Base-by-base conservation (phyloP, 2,329 filamentous ascomycete genomes). In the Huntiella bhutanensis region DNA sequence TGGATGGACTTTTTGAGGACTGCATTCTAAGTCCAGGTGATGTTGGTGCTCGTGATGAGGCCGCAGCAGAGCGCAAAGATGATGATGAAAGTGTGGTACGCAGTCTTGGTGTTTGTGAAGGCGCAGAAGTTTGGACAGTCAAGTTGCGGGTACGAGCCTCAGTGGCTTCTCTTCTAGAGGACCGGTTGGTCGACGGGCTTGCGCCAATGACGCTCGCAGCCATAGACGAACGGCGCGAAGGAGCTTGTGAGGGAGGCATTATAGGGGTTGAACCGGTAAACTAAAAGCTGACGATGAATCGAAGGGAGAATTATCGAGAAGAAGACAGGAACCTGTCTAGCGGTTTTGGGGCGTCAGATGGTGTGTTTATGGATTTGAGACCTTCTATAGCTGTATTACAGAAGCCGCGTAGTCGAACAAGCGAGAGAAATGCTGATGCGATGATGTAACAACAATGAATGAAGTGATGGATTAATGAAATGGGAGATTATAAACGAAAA, bases 1-100 rank as follows among this genome's bases (percentile, higher is more conserved):
- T 10, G 49, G 55, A 57, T 45, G 54, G 68, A 62, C 57, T 69
- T 56, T 56, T 65, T 54, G 59, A 66, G 51, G 53, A 62, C 12
- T 43, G 38, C 51, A 54, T 57, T 52, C 55, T 62, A 47, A 54
- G 61, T 48, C 54, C 59, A 5, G 68, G 63, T n/a, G 57, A 57
- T 28, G 63, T 63, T 6, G 58, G 53, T 49, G 57, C 60, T 46
- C 57, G 60, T 46, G 61, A 56, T 13, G 58, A 54, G 16, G 28
- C 15, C 7, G 41, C 41, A 5, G 32, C n/a, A 60, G 61, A 46
- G 61, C 59, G 49, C 64, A 59, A 33, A 3, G 48, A 49, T 7
- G 48, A 49, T 7, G 43, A 28, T 28, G 48, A 49, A n/a, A 22
- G n/a, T 6, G 48, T 41, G 39, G 44, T 19, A n/a, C 43, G 39